These are phyloP conservation scores for Cyclanthera cordifolia DNA, from an alignment of 306 rosid genomes.

Conservation along the genomic window DNA sequence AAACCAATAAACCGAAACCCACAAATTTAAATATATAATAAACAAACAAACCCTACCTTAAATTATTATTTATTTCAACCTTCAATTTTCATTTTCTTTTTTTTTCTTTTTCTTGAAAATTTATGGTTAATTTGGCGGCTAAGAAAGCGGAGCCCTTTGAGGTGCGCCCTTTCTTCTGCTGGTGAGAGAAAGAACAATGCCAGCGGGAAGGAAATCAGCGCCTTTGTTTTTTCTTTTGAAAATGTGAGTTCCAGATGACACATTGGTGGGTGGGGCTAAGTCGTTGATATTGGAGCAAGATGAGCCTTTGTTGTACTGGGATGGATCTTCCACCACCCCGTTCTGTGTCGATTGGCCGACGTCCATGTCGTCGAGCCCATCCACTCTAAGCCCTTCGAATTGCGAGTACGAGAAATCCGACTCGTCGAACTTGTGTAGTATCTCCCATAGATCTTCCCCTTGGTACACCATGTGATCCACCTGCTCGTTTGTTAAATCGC, in stretches of 20 bases:
- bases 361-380: constrained; percentile 46
- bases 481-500: no score
- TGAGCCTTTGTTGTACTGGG: constrained; percentile 20
- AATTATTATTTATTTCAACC: no score
- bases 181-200: constrained; percentile 56
- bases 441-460: constrained; percentile 49
- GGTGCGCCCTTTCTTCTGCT: constrained; percentile 96
- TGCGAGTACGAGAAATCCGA: constrained; percentile 72
- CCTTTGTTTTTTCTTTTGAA: constrained; percentile 37
- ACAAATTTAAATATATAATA: no score
- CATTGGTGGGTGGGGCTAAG: no score
- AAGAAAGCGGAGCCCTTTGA: constrained; percentile 90
- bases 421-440: constrained; percentile 47
- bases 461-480: constrained; percentile 58
- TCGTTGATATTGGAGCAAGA: constrained; percentile 32
- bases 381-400: constrained; percentile 70
- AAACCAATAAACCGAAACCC: no score
- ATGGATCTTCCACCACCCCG: constrained; percentile 24
- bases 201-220: constrained; percentile 39
- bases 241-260: constrained; percentile 1
- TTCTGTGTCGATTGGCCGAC: constrained; percentile 30
- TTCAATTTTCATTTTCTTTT: no score
- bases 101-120: no score
- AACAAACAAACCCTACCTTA: background rate
- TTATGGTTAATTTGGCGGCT: background rate